Evolutionary conservation across 2,329 filamentous ascomycete genomes (phyloP).

Genomic region (Beauveria sp.): DNA sequence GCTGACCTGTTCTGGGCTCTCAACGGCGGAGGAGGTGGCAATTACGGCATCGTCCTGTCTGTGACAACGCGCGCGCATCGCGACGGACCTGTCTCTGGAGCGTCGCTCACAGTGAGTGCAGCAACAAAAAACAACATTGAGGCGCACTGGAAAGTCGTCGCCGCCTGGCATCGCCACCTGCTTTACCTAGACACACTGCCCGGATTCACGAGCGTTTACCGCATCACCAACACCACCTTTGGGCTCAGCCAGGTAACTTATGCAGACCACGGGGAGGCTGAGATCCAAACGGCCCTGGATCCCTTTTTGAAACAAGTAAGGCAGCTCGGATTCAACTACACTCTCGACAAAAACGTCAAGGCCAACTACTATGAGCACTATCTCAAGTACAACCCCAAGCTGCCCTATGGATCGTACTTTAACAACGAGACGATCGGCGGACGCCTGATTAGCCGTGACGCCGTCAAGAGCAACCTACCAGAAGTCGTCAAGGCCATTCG

Average conservation of each 20-base stretch:
- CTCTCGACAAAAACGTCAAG: constrained; percentile 28
- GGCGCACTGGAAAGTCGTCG: constrained; percentile 15
- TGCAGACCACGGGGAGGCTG: neutral
- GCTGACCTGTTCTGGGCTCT: constrained; percentile 57
- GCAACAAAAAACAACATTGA: constrained; percentile 17
- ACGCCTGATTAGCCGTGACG: constrained; percentile 33
- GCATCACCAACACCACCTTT: neutral
- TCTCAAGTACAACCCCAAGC: neutral
- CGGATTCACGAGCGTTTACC: neutral
- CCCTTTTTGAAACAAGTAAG: neutral
- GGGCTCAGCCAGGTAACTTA: neutral
- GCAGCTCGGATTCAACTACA: neutral
- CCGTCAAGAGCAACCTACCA: constrained; percentile 15
- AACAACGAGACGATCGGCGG: constrained; percentile 33
- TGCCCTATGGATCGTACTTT: neutral
- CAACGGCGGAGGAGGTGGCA: constrained; percentile 51
- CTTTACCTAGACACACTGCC: neutral
- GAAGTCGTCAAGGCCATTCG: constrained; percentile 13
- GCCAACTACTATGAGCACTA: constrained; percentile 35
- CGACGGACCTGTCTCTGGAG: constrained; percentile 29
- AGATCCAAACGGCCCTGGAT: neutral
- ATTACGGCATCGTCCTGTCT: constrained; percentile 48
- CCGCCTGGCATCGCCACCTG: constrained; percentile 33
- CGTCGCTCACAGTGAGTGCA: constrained; percentile 32
- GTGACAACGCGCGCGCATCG: constrained; percentile 32